phyloP scores from a whole-genome alignment of 805 yeast species.

The Ogataea polymorpha region DNA sequence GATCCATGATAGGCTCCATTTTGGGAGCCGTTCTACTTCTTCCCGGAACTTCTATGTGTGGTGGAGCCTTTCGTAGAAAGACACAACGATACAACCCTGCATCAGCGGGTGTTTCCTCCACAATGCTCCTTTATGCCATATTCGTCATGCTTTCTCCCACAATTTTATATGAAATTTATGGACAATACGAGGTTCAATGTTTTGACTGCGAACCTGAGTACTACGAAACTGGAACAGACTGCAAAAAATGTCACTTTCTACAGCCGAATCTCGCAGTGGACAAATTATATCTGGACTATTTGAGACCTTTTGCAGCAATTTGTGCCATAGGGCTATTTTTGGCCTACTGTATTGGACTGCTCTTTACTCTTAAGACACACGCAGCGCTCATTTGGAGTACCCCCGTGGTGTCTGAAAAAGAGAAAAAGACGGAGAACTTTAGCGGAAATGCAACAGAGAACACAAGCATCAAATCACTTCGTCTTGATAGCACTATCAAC shows the following conservation, averaged over 20 bases:
- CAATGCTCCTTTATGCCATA: slow-evolving; percentile 89
- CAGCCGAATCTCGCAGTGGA: slow-evolving; percentile 77
- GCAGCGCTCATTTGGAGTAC: slow-evolving; percentile 95
- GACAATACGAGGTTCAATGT: slow-evolving; percentile 78
- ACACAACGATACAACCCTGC: slow-evolving; percentile 95
- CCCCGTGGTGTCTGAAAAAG: slow-evolving; percentile 44
- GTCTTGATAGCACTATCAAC: slow-evolving; percentile 14
- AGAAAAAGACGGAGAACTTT: slow-evolving; percentile 25
- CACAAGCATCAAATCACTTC: slow-evolving; percentile 27
- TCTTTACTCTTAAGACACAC: slow-evolving; percentile 92
- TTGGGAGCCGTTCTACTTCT: slow-evolving; percentile 86
- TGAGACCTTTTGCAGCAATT: slow-evolving; percentile 76
- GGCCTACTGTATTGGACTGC: slow-evolving; percentile 83
- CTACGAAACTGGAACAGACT: slow-evolving; percentile 35
- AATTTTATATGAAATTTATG: slow-evolving; percentile 83
- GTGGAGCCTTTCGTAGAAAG: slow-evolving; percentile 89
- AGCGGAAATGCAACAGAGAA: slow-evolving; percentile 13
- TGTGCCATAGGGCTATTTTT: slow-evolving; percentile 79
- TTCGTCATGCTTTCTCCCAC: slow-evolving; percentile 93
- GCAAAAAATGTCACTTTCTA: slow-evolving; percentile 69
- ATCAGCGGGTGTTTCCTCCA: slow-evolving; percentile 95
- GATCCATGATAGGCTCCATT: slow-evolving; percentile 91
- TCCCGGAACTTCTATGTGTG: slow-evolving; percentile 97
- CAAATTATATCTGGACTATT: slow-evolving; percentile 57
- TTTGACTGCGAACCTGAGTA: slow-evolving; percentile 41